Base-by-base conservation (phyloP, 176 grass and related monocot species). In the Triticum urartu region DNA sequence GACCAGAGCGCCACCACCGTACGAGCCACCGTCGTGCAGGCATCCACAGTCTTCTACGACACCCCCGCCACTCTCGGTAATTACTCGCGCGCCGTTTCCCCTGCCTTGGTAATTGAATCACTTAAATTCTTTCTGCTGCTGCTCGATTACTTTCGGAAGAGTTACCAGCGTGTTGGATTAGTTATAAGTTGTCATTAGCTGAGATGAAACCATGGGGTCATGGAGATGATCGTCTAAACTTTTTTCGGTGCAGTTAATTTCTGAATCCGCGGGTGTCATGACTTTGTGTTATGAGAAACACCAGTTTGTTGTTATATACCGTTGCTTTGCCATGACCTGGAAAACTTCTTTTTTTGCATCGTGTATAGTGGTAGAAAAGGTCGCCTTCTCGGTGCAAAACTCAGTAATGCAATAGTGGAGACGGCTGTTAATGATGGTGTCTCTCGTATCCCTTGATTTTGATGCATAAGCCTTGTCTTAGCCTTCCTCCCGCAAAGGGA, bases 1-100 rank as follows among this genome's bases (percentile, higher is more conserved):
- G 94, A 95, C 88, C 89, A 82, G 64, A 32, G 60, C 47, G 79
- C 93, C 18, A 58, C 84, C 77, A 84, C 86, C 77, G 89, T 98
- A 15, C 89, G 97, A 15, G 97, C 92, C 86, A 98, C 90, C 77
- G 90, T 98, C 81, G 93, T 95, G n/a, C 92, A 98, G 83, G 94
- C 93, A 60, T 92, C 94, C 84, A 98, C 92, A 84, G 54, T 96
- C 66, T 95, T 98, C 88, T 89, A 95, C 90, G 92, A 94, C 86
- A 95, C 96, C 69, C 91, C 96, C 17, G 91, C 93, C 61, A 95
- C 96, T 72, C 86, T 98, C 10, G 89, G 89, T 91, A 47, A 39
- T 1, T 52, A 26, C 48, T 35, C 39, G n/a, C n/a, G 1, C 4
- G 10, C 59, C 48, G 33, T 45, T 45, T 39, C 72, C 63, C 68